A percentile compares a stretch with the other conserved stretches of the same genome.
phyloP scores from a whole-genome alignment of 345 rosid genomes.

The Moricandia moricandioides region DNA sequence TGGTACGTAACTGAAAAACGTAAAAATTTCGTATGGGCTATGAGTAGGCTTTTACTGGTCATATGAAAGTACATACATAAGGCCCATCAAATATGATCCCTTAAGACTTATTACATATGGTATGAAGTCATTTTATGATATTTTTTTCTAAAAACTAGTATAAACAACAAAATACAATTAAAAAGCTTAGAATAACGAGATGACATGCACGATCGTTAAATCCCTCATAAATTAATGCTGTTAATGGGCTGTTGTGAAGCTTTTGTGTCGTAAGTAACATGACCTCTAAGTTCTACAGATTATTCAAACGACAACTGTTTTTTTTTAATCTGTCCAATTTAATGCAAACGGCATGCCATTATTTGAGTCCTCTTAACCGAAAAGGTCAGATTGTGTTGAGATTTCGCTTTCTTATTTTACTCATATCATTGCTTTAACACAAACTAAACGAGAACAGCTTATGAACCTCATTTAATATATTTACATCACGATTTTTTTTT shows the following conservation, averaged over 20 bases:
- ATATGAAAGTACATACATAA: neutral
- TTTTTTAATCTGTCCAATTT: constrained; percentile 1
- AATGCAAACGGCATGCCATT: constrained; percentile 22
- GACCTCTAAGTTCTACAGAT: constrained; percentile 10
- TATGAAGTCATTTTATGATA: too few relatives aligned
- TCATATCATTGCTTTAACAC: neutral
- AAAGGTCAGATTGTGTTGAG: constrained; percentile 28
- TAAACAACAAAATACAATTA: neutral
- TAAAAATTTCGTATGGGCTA: neutral
- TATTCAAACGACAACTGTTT: constrained; percentile 12
- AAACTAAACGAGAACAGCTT: neutral
- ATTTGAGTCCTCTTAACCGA: neutral
- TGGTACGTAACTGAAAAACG: neutral
- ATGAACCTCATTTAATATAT: neutral
- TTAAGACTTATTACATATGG: neutral
- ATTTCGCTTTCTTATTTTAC: constrained; percentile 12
- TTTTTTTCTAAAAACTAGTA: neutral
- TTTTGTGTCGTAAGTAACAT: constrained; percentile 8
- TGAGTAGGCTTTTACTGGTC: neutral
- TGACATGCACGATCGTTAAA: constrained; percentile 34
- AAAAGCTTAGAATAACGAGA: constrained; percentile 4
- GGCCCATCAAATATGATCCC: neutral
- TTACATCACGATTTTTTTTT: neutral
- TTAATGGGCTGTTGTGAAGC: constrained; percentile 11
- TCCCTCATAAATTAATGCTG: neutral